Evolutionary conservation across 2,329 filamentous ascomycete genomes (phyloP).

Genomic region (Pseudogymnoascus pannorum): DNA sequence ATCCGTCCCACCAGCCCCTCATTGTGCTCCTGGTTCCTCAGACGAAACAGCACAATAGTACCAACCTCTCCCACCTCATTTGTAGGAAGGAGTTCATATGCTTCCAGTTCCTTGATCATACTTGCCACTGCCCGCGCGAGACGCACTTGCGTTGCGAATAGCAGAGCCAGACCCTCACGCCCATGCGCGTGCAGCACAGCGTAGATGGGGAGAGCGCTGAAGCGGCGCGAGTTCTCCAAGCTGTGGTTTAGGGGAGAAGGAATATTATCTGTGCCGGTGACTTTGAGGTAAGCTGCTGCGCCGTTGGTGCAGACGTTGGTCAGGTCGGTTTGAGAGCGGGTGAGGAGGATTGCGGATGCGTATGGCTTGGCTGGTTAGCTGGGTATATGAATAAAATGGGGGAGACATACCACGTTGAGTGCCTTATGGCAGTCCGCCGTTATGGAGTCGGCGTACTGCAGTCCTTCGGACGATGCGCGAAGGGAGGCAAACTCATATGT

Average conservation of each 20-base stretch:
- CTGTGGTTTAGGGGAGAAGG: conserved; percentile 82
- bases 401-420: conserved; percentile 66
- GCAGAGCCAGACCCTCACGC: conserved; percentile 54
- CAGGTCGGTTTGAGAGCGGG: conserved; percentile 51
- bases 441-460: conserved; percentile 82
- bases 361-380: conserved; percentile 49
- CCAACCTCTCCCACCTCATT: conserved; percentile 28
- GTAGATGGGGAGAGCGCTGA: conserved; percentile 86
- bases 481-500: conserved; percentile 48
- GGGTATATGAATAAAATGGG: background rate
- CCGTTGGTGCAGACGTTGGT: conserved; percentile 69
- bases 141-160: conserved; percentile 65
- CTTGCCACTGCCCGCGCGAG: conserved; percentile 61
- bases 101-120: conserved; percentile 52
- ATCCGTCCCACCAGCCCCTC: conserved; percentile 59
- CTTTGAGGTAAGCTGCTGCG: conserved; percentile 72
- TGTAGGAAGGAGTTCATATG: conserved; percentile 60
- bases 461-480: conserved; percentile 47
- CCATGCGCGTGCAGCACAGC: conserved; percentile 72
- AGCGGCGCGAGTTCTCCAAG: conserved; percentile 84
- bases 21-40: conserved; percentile 59
- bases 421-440: conserved; percentile 83
- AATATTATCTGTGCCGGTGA: conserved; percentile 38
- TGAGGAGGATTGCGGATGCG: conserved; percentile 86
- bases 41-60: conserved; percentile 72